Evolutionary conservation across 495 filamentous ascomycete species (phyloP).

Genomic region (Penicillium salamii): DNA sequence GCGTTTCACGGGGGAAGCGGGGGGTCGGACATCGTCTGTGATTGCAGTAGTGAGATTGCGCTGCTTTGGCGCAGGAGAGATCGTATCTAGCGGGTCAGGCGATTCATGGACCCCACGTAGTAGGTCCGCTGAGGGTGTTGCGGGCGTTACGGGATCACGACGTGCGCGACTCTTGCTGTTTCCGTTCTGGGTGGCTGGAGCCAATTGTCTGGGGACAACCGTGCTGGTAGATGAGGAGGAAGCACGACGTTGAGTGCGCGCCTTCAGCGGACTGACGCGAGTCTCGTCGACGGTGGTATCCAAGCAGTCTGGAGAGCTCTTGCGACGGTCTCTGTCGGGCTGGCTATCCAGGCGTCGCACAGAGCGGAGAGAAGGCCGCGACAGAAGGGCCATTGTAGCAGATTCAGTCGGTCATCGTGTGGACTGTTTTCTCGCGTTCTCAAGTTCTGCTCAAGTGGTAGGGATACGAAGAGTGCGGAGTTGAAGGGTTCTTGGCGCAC

Average conservation of each 20-base stretch:
- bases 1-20: conserved; percentile 11
- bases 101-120: conserved; percentile 23
- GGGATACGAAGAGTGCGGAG: not conserved
- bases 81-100: conserved; percentile 42
- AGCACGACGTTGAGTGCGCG: conserved; percentile 18
- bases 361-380: conserved; percentile 36
- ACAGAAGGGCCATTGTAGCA: conserved; percentile 36
- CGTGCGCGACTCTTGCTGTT: conserved; percentile 12
- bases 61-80: conserved; percentile 27
- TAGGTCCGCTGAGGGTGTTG: conserved; percentile 1
- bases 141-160: conserved; percentile 10
- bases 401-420: conserved; percentile 7
- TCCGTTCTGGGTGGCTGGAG: conserved; percentile 13
- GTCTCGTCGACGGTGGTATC: conserved; percentile 27
- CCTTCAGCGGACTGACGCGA: conserved; percentile 20
- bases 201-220: conserved; percentile 18
- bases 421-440: too few relatives aligned
- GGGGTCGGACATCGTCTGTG: conserved; percentile 5
- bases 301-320: conserved; percentile 41
- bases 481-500: not conserved
- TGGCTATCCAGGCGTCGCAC: conserved; percentile 26
- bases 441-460: not conserved
- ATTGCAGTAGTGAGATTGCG: conserved; percentile 8
- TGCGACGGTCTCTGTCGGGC: conserved; percentile 22
- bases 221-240: conserved; percentile 20